phyloP scores from a whole-genome alignment of 768 basidiomycete species.

The Porphyrellus cyaneotinctus region DNA sequence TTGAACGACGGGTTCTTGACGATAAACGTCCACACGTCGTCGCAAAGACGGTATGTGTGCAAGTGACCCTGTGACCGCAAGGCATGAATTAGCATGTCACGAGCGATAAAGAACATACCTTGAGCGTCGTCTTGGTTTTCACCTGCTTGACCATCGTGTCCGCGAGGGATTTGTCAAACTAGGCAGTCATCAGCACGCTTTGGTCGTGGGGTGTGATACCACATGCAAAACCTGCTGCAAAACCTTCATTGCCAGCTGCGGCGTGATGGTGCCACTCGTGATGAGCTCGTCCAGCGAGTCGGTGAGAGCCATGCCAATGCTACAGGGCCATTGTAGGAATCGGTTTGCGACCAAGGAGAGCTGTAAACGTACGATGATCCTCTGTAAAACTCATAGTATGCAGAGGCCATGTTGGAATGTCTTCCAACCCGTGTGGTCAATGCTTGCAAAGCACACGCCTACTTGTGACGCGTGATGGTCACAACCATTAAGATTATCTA shows the following conservation, averaged over 20 bases:
- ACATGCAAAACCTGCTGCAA: slow-evolving; percentile 75
- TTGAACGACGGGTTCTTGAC: slow-evolving; percentile 92
- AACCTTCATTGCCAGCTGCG: slow-evolving; percentile 99
- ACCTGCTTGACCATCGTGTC: slow-evolving; percentile 91
- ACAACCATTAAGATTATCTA: background rate
- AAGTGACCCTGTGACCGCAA: slow-evolving; percentile 65
- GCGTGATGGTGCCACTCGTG: slow-evolving; percentile 93
- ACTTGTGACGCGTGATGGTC: slow-evolving; percentile 25
- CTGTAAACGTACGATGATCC: slow-evolving; percentile 72
- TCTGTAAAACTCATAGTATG: slow-evolving; percentile 91
- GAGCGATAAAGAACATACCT: slow-evolving; percentile 45
- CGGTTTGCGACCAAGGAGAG: background rate
- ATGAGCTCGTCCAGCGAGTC: slow-evolving; percentile 99
- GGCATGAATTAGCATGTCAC: slow-evolving; percentile 1
- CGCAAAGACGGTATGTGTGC: slow-evolving; percentile 87
- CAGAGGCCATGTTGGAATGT: slow-evolving; percentile 57
- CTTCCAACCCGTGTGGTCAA: slow-evolving; percentile 6
- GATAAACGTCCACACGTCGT: slow-evolving; percentile 99
- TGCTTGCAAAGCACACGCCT: slow-evolving; percentile 1
- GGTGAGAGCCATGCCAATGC: slow-evolving; percentile 95
- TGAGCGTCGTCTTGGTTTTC: slow-evolving; percentile 91
- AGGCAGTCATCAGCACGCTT: slow-evolving; percentile 16
- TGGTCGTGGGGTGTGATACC: slow-evolving; percentile 6
- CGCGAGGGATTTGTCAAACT: slow-evolving; percentile 97
- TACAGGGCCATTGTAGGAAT: slow-evolving; percentile 30